Evolutionary conservation across 495 filamentous ascomycete species (phyloP).

Genomic region (Articulospora tetracladia): DNA sequence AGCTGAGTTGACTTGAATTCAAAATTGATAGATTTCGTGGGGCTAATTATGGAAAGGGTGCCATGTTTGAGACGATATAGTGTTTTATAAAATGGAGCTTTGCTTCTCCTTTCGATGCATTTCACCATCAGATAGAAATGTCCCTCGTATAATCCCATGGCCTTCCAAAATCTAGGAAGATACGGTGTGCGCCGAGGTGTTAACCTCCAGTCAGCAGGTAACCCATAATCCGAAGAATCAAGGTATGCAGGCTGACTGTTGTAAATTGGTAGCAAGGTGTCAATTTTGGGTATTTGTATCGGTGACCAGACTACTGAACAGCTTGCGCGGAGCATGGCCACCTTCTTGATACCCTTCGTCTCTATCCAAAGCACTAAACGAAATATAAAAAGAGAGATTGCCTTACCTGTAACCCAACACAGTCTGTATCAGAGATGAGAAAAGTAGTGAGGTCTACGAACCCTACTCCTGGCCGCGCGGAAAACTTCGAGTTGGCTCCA

Average conservation of each 20-base stretch:
- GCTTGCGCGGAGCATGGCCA: constrained; percentile 54
- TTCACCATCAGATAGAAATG: constrained; percentile 32
- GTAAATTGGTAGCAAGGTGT: constrained; percentile 33
- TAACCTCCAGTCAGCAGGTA: constrained; percentile 21
- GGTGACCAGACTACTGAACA: constrained; percentile 63
- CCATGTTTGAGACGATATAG: no score
- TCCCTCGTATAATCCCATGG: constrained; percentile 55
- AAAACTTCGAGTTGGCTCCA: constrained; percentile 65
- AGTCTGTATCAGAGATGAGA: constrained; percentile 62
- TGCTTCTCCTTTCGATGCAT: neutral
- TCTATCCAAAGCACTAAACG: neutral
- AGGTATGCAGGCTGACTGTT: constrained; percentile 23
- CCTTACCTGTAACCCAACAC: constrained; percentile 57
- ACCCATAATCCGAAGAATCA: constrained; percentile 28
- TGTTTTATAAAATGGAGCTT: no score
- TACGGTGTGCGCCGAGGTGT: constrained; percentile 41
- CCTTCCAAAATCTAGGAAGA: constrained; percentile 44
- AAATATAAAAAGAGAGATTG: constrained; percentile 2
- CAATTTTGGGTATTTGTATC: constrained; percentile 92
- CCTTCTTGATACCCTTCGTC: constrained; percentile 80
- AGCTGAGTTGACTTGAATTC: neutral
- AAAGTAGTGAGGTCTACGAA: constrained; percentile 81
- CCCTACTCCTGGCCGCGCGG: constrained; percentile 58
- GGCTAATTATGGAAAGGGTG: no score
- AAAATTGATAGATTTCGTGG: no score